These are phyloP conservation scores for Mycena rosella DNA, from an alignment of 768 basidiomycete genomes.

Conservation along the genomic window DNA sequence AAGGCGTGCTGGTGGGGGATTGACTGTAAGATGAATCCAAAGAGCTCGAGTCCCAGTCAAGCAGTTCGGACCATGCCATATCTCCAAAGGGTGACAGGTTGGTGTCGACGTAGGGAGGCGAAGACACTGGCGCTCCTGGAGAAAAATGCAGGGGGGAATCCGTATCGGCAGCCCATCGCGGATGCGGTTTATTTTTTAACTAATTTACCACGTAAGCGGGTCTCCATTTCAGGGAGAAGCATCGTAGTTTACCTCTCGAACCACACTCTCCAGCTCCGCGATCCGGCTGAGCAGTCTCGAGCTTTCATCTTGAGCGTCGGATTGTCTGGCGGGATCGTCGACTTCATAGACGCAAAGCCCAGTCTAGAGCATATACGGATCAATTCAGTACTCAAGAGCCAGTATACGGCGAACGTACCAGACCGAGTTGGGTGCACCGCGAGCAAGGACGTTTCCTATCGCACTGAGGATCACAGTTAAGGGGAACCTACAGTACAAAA, in stretches of 20 bases:
- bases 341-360: slow-evolving; percentile 89
- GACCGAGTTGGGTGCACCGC: slow-evolving; percentile 63
- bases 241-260: slow-evolving; percentile 70
- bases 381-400: slow-evolving; percentile 1
- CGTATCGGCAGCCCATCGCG: slow-evolving; percentile 63
- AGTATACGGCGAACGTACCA: slow-evolving; percentile 47
- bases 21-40: slow-evolving; percentile 43
- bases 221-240: slow-evolving; percentile 27
- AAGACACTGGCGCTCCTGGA: slow-evolving; percentile 13
- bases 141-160: slow-evolving; percentile 44
- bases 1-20: slow-evolving; percentile 54
- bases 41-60: slow-evolving; percentile 39
- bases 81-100: slow-evolving; percentile 4
- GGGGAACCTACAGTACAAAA: not conserved
- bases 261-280: slow-evolving; percentile 86
- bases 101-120: not conserved
- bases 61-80: slow-evolving; percentile 34
- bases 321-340: slow-evolving; percentile 76
- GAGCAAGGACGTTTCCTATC: slow-evolving; percentile 65
- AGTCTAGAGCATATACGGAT: slow-evolving; percentile 66
- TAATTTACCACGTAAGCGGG: slow-evolving; percentile 49
- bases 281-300: slow-evolving; percentile 78
- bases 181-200: slow-evolving; percentile 82
- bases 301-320: slow-evolving; percentile 69
- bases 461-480: slow-evolving; percentile 30